phyloP scores from a whole-genome alignment of 148 eudicot species.

The Rhododendron mucronatum region DNA sequence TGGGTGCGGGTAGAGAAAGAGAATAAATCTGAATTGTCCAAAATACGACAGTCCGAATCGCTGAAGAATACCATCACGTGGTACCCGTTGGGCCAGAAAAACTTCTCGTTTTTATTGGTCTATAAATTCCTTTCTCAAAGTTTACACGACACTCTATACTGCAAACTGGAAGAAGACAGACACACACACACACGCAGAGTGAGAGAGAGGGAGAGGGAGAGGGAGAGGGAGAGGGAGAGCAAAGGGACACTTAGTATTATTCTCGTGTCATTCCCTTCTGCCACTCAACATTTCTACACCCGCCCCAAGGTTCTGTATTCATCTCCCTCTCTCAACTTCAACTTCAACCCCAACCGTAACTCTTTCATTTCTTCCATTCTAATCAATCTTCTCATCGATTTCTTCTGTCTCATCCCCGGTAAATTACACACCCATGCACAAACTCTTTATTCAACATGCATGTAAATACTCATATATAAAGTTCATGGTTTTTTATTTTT shows the following conservation, averaged over 20 bases:
- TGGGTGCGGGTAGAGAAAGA: too few relatives aligned
- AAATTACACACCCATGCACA: not conserved
- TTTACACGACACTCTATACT: too few relatives aligned
- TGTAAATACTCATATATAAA: too few relatives aligned
- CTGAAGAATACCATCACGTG: too few relatives aligned
- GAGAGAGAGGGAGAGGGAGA: not conserved
- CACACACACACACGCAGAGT: too few relatives aligned
- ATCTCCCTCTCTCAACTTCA: not conserved
- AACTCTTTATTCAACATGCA: not conserved
- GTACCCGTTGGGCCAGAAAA: too few relatives aligned
- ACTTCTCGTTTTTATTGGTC: too few relatives aligned
- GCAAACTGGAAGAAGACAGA: too few relatives aligned
- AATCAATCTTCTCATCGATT: not conserved
- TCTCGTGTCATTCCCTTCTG: not conserved
- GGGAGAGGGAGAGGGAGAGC: not conserved
- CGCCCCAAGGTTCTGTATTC: not conserved
- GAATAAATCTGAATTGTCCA: too few relatives aligned
- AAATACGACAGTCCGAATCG: too few relatives aligned
- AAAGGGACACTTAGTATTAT: not conserved
- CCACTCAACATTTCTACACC: not conserved
- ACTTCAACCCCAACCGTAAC: not conserved
- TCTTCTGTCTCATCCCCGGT: slow-evolving; percentile 1
- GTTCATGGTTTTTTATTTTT: not conserved
- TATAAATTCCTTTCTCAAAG: too few relatives aligned
- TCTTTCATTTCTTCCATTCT: not conserved